phyloP scores from a whole-genome alignment of 1,139 yeast species.

The Eremothecium gossypii region DNA sequence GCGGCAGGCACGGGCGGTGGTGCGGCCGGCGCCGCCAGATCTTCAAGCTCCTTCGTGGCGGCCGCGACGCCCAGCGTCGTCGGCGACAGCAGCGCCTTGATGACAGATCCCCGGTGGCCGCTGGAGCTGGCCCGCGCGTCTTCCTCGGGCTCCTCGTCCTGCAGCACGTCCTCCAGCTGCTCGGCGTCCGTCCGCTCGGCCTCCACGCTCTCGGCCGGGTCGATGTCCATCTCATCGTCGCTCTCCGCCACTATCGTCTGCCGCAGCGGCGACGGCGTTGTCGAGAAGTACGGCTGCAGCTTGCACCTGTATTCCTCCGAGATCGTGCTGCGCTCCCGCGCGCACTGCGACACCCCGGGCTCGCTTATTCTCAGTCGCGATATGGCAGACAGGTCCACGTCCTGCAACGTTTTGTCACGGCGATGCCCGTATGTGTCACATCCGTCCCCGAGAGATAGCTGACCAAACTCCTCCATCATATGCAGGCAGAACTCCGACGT shows the following conservation, averaged over 20 bases:
- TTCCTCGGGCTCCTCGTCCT: slow-evolving; percentile 1
- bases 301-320: slow-evolving; percentile 6
- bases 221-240: slow-evolving; percentile 19
- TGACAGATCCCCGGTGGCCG: slow-evolving; percentile 9
- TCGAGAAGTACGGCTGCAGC: slow-evolving; percentile 17
- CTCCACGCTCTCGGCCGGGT: slow-evolving; percentile 4
- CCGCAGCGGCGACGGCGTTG: slow-evolving; percentile 20
- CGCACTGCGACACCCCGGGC: slow-evolving; percentile 1
- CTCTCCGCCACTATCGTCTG: slow-evolving; percentile 11
- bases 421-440: not conserved
- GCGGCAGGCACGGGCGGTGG: not conserved
- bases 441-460: slow-evolving; percentile 1
- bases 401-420: slow-evolving; percentile 3
- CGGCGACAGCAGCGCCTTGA: slow-evolving; percentile 19
- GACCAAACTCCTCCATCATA: slow-evolving; percentile 3
- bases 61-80: slow-evolving; percentile 23
- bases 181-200: not conserved
- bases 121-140: slow-evolving; percentile 1
- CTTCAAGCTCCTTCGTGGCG: slow-evolving; percentile 10
- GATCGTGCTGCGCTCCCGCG: slow-evolving; percentile 4
- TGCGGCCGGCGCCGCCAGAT: slow-evolving; percentile 9
- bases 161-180: slow-evolving; percentile 3
- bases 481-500: not conserved
- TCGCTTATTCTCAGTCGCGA: slow-evolving; percentile 16
- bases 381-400: slow-evolving; percentile 15